Conservation (phyloP, 495 filamentous ascomycete genomes). For the Cetradonia linearis region DNA sequence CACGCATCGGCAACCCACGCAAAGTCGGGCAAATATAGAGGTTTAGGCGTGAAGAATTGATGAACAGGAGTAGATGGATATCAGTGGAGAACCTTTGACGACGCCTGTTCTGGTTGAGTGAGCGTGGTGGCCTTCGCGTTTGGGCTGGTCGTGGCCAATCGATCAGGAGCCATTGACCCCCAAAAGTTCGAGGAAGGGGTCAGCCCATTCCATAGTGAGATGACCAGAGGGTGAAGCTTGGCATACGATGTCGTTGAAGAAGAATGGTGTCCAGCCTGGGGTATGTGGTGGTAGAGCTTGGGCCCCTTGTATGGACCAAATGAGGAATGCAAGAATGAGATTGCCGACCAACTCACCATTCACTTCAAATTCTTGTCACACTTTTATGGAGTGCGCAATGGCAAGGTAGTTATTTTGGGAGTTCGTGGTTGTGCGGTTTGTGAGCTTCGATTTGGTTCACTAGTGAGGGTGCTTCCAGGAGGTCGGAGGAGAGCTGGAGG, state of each 20-base stretch:
- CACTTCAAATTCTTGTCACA: slow-evolving; percentile 9
- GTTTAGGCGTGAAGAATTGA: neutral
- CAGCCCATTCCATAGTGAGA: slow-evolving; percentile 8
- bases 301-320: slow-evolving; percentile 14
- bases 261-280: slow-evolving; percentile 8
- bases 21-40: neutral
- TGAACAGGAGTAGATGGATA: neutral
- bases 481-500: slow-evolving; percentile 2
- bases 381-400: neutral
- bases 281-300: slow-evolving; percentile 7
- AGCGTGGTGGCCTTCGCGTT: neutral
- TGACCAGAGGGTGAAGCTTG: neutral
- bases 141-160: slow-evolving; percentile 12
- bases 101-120: neutral
- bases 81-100: neutral
- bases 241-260: neutral
- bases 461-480: slow-evolving; percentile 3
- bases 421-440: slow-evolving; percentile 5
- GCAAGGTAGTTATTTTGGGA: neutral
- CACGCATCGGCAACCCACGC: neutral
- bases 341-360: slow-evolving; percentile 14
- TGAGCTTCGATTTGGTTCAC: neutral
- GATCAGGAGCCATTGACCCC: slow-evolving; percentile 3
- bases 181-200: neutral
- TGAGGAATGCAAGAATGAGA: slow-evolving; percentile 18